Percentiles rank a stretch among this genome's conserved stretches.
These are phyloP conservation scores for Baorangia bicolor DNA, from an alignment of 768 basidiomycete genomes.

Conservation along the genomic window DNA sequence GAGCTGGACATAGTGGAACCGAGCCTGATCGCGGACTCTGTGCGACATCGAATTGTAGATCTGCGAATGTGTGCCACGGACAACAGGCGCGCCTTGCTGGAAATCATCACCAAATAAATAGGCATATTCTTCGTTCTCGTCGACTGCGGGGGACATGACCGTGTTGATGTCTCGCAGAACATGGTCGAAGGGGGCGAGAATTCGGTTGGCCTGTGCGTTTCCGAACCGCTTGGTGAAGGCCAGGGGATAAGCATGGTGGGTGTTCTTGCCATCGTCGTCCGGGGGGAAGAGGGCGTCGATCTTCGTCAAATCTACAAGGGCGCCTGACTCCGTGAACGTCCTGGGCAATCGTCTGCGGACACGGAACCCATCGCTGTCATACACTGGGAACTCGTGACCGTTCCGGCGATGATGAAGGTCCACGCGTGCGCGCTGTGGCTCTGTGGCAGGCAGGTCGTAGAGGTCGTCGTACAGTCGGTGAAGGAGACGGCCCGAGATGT, in stretches of 20 bases:
- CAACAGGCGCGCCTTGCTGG: background rate
- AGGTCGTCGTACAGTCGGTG: background rate
- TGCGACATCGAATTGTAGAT: slow-evolving; percentile 5
- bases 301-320: background rate
- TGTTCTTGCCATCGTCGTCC: background rate
- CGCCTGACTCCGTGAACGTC: background rate
- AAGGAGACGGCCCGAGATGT: background rate
- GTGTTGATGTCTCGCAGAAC: background rate
- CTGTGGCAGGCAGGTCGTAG: background rate
- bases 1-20: slow-evolving; percentile 5
- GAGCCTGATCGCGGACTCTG: background rate
- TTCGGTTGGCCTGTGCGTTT: background rate
- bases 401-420: background rate
- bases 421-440: background rate
- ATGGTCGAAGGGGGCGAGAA: rapidly evolving
- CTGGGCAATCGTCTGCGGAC: background rate
- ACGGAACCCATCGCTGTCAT: background rate
- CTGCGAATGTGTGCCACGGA: background rate
- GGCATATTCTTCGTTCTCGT: too few relatives aligned
- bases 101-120: background rate
- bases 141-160: background rate
- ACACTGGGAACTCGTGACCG: background rate
- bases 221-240: background rate
- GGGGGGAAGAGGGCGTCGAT: background rate
- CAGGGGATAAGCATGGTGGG: background rate